Evolutionary conservation across 1,139 yeast species (phyloP).

Genomic region (Diutina scorzettiae): DNA sequence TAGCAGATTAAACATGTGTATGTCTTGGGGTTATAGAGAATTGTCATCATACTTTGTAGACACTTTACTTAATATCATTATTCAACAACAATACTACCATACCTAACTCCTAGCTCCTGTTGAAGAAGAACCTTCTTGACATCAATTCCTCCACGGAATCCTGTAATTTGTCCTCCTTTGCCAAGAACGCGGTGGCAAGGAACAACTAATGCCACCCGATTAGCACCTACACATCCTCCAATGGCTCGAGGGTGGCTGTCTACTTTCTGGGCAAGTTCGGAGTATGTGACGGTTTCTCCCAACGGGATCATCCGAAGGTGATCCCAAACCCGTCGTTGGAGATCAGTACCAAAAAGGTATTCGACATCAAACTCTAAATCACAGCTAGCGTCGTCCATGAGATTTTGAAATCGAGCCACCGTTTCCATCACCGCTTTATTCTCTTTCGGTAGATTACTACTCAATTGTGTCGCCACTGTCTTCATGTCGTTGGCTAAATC

Average conservation of each 20-base stretch:
- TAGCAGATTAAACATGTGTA: too few species aligned
- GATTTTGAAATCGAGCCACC: neutral
- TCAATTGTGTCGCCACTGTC: neutral
- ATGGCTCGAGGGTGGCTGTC: neutral
- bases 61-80: too few species aligned
- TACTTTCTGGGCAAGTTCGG: neutral
- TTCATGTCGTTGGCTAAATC: neutral
- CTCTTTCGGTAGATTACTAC: neutral
- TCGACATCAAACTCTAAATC: neutral
- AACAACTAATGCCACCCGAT: neutral
- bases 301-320: neutral
- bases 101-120: neutral
- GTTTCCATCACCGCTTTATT: neutral
- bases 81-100: neutral
- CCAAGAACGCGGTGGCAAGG: conserved; percentile 4
- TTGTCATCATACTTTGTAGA: too few species aligned
- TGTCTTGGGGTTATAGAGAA: too few species aligned
- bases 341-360: neutral
- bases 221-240: neutral
- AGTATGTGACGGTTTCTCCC: neutral
- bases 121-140: neutral
- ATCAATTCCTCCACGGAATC: neutral
- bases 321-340: conserved; percentile 2
- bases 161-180: neutral
- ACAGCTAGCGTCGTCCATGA: neutral